A percentile compares a stretch with the other conserved stretches of the same genome.
Evolutionary conservation across 2,329 filamentous ascomycete genomes (phyloP).

Genomic region (Taxawa tesnikishii): DNA sequence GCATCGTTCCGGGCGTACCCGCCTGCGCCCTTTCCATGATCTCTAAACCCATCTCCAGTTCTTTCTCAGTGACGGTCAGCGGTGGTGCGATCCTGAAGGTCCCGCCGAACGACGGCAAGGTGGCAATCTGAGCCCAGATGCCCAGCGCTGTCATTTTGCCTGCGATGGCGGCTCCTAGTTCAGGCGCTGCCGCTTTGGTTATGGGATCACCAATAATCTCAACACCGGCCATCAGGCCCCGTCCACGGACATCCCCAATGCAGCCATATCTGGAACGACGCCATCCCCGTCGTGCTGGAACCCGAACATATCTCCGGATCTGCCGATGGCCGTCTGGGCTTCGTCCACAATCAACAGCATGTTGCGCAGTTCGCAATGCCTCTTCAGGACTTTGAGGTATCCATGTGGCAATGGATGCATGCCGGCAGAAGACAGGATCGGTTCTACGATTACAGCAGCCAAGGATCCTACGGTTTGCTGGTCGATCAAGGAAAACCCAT

Average conservation of each 20-base stretch:
- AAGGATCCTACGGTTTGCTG: slow-evolving; percentile 47
- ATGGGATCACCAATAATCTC: slow-evolving; percentile 16
- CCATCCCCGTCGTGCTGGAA: slow-evolving; percentile 37
- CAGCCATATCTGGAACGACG: slow-evolving; percentile 14
- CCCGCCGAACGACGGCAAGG: slow-evolving; percentile 16
- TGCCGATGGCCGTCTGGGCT: slow-evolving; percentile 46
- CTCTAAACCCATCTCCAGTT: slow-evolving; percentile 34
- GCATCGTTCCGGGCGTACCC: no score
- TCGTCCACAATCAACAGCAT: slow-evolving; percentile 50
- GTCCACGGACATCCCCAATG: slow-evolving; percentile 19
- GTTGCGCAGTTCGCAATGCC: slow-evolving; percentile 40
- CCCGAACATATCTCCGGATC: slow-evolving; percentile 47
- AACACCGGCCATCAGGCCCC: slow-evolving; percentile 18
- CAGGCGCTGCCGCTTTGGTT: slow-evolving; percentile 13
- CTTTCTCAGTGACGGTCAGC: slow-evolving; percentile 15
- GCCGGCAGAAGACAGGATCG: slow-evolving; percentile 46
- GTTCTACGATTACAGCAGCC: slow-evolving; percentile 51
- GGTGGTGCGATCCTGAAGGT: slow-evolving; percentile 18
- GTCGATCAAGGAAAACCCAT: slow-evolving; percentile 50
- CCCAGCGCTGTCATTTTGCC: slow-evolving; percentile 13
- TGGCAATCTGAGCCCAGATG: slow-evolving; percentile 16
- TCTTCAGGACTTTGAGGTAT: slow-evolving; percentile 44
- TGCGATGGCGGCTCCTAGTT: slow-evolving; percentile 14
- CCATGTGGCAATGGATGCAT: slow-evolving; percentile 48
- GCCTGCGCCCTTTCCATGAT: no score